Evolutionary conservation across 1,139 yeast genomes (phyloP), one percentile per base, ranked within the genome.

Genomic region (Taphrina communis): DNA sequence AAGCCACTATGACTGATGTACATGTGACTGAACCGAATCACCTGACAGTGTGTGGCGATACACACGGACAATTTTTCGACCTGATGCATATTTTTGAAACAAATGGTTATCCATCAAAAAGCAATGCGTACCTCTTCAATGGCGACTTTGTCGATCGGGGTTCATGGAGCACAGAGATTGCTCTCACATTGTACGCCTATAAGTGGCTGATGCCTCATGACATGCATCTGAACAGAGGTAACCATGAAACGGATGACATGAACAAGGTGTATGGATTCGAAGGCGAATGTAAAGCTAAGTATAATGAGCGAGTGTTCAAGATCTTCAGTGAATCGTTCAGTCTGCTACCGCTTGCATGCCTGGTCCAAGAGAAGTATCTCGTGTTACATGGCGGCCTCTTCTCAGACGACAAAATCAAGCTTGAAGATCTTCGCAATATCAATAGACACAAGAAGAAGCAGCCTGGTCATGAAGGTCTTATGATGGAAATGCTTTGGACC

Each of bases 81-180:
- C 86, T 94, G 65, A 80, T 93, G 75, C 89, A 93, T 77, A 83
- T 94, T 67, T 94, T 94, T 78, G 78, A 83, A 57, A 82, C 78
- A 60, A 92, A 87, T 75, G 99, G 99, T 7, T 88, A 86, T 31
- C 85, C 88, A 1, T 78, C 82, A 0, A 82, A 82, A n/a, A 73
- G 78, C 2, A 97, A 93, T 78, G 83, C 87, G 19, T 94, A 90
- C 77, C 80, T 94, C 69, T 93, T 94, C 81, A 94, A 94, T 76
- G 99, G 99, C 62, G 99, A 95, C 79, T 94, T 94, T 79, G 99
- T 94, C 5, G 99, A 94, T 77, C 84, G 99, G 76, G 99, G 99
- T 1, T 90, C 97, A 7, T 94, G 99, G 98, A 91, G 97, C 4
- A 90, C 97, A 76, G 99, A 94, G 77, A 96, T 94, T 67, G 97